phyloP scores from a whole-genome alignment of 139 green algal genomes.

The Chlamydomonas sp. region DNA sequence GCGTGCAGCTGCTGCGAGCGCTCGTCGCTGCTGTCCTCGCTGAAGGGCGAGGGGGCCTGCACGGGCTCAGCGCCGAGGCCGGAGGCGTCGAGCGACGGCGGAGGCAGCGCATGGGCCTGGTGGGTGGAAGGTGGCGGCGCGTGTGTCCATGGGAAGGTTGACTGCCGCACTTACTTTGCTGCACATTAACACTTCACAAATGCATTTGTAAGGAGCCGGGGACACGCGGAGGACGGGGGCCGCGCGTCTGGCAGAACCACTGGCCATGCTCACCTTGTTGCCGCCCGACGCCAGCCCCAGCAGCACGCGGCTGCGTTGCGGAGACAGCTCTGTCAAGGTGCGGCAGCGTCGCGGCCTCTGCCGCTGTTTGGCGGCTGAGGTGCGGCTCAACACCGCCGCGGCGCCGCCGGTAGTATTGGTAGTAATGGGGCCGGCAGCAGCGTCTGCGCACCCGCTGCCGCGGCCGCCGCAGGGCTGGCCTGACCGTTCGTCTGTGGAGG shows the following conservation, averaged over 20 bases:
- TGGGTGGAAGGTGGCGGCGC: neutral
- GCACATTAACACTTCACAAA: too few species aligned
- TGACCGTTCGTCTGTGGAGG: too few species aligned
- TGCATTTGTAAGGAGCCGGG: too few species aligned
- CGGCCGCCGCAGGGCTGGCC: too few species aligned
- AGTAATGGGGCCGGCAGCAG: neutral
- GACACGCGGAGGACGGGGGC: too few species aligned
- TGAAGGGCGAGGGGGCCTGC: neutral
- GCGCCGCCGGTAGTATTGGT: neutral
- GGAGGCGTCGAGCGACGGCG: neutral
- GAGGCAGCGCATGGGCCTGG: constrained; percentile 1
- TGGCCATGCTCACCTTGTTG: neutral
- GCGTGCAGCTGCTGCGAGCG: neutral
- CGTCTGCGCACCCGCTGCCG: neutral
- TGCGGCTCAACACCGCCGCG: neutral
- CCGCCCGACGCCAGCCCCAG: constrained; percentile 3
- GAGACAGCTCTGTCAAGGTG: constrained; percentile 11
- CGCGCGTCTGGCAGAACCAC: too few species aligned
- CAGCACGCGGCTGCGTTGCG: constrained; percentile 2
- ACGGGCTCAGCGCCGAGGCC: neutral
- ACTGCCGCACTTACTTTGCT: neutral
- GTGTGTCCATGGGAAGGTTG: neutral
- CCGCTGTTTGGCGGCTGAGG: neutral
- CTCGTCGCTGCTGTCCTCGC: constrained; percentile 25
- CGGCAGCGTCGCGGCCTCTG: constrained; percentile 11